A percentile compares a stretch with the other conserved stretches of the same genome.
phyloP scores from a whole-genome alignment of 345 rosid genomes.

The Dovyalis caffra region DNA sequence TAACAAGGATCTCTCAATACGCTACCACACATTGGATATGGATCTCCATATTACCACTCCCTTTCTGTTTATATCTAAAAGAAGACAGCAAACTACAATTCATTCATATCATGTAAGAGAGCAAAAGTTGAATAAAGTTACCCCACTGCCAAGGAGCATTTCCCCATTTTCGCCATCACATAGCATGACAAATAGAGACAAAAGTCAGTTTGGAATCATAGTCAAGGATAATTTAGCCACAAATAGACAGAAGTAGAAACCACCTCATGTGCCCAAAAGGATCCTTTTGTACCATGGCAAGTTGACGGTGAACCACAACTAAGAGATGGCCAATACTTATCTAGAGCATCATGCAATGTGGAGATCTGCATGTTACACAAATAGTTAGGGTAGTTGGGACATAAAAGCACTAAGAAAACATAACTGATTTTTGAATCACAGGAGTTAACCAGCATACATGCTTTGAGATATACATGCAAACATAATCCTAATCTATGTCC shows the following conservation, averaged over 20 bases:
- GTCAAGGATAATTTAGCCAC: neutral
- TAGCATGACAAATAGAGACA: slow-evolving; percentile 25
- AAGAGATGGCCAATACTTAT: slow-evolving; percentile 78
- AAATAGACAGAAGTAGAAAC: slow-evolving; percentile 14
- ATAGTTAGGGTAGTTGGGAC: neutral
- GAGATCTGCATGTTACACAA: slow-evolving; percentile 48
- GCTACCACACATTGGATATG: too few species aligned
- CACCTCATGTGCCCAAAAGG: slow-evolving; percentile 90
- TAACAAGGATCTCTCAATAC: too few species aligned
- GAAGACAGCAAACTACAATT: neutral
- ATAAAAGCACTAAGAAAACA: neutral
- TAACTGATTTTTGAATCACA: neutral
- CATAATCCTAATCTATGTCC: neutral
- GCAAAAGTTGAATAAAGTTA: slow-evolving; percentile 40
- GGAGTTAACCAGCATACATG: neutral
- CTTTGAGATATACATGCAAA: neutral
- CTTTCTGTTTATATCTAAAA: neutral
- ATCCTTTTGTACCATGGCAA: slow-evolving; percentile 61
- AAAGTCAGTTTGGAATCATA: slow-evolving; percentile 39
- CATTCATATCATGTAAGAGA: slow-evolving; percentile 17
- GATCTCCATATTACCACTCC: too few species aligned
- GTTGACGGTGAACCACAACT: slow-evolving; percentile 61
- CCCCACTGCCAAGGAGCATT: slow-evolving; percentile 74
- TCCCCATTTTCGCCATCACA: slow-evolving; percentile 35
- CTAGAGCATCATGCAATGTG: slow-evolving; percentile 48